phyloP scores from a whole-genome alignment of 2,329 filamentous ascomycete species.

The Sporothrix humicola region DNA sequence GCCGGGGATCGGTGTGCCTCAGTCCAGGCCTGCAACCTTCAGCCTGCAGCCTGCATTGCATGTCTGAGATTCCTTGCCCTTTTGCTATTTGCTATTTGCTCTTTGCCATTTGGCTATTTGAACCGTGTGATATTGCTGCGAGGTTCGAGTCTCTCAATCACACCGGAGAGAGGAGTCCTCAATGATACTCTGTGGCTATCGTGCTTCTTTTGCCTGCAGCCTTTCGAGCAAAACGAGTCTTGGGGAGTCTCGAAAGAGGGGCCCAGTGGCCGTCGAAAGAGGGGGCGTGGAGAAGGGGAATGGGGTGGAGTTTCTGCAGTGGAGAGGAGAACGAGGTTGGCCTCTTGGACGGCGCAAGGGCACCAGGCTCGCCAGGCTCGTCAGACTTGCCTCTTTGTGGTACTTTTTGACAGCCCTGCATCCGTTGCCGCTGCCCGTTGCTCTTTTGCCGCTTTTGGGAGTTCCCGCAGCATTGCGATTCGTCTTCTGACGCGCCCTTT shows the following conservation, averaged over 20 bases:
- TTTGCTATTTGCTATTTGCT: not conserved
- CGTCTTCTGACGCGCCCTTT: conserved; percentile 3
- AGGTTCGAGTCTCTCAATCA: conserved; percentile 15
- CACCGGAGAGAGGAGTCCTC: not conserved
- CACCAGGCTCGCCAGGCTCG: conserved; percentile 6
- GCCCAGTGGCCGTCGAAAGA: not conserved
- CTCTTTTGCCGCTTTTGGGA: conserved; percentile 16
- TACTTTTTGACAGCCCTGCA: conserved; percentile 19
- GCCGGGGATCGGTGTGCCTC: conserved; percentile 10
- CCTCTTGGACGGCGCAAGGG: not conserved
- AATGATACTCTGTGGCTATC: not conserved
- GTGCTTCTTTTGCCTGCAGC: not conserved
- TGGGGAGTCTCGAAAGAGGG: not conserved
- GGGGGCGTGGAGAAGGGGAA: conserved; percentile 12
- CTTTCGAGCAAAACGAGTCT: not conserved
- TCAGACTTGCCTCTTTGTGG: not conserved
- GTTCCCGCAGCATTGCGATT: conserved; percentile 2
- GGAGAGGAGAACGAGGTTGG: not conserved
- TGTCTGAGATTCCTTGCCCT: no score
- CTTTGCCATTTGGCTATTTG: not conserved
- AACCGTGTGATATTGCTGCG: not conserved
- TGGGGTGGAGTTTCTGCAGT: conserved; percentile 3
- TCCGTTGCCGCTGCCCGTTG: not conserved
- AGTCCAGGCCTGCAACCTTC: conserved; percentile 2
- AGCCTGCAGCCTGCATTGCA: no score